These are phyloP conservation scores for Musa acuminata DNA, from an alignment of 176 grass and related monocot species.

Conservation along the genomic window DNA sequence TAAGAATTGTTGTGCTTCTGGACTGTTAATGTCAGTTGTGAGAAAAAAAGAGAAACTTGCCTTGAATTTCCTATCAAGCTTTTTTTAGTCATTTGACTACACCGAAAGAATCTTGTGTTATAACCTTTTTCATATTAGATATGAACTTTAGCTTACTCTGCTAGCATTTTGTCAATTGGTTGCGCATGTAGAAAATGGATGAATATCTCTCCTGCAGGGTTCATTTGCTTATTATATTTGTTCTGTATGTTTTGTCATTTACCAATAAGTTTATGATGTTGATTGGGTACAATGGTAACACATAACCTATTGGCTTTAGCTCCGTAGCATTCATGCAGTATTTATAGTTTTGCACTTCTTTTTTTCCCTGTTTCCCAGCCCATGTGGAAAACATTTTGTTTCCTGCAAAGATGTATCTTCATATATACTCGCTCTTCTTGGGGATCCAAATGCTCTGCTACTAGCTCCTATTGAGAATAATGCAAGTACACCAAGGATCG, in stretches of 20 bases:
- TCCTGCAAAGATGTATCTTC: conserved; percentile 80
- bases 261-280: too few relatives aligned
- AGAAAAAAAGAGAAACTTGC: too few relatives aligned
- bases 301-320: neutral
- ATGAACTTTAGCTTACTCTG: too few relatives aligned
- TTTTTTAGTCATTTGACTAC: too few relatives aligned
- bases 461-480: conserved; percentile 30
- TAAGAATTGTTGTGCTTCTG: too few relatives aligned
- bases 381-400: conserved; percentile 59
- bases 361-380: conserved; percentile 43
- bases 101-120: too few relatives aligned
- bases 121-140: too few relatives aligned
- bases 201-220: neutral
- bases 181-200: neutral
- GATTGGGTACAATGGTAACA: neutral
- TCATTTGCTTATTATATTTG: neutral
- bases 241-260: too few relatives aligned
- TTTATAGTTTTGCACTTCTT: neutral
- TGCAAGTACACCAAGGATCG: conserved; percentile 14
- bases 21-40: too few relatives aligned
- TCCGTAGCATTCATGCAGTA: neutral
- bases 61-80: too few relatives aligned
- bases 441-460: conserved; percentile 41
- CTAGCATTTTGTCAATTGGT: too few relatives aligned
- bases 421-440: conserved; percentile 81